These are phyloP conservation scores for Carex myosuroides DNA, from an alignment of 176 grass and related monocot species.

Conservation along the genomic window DNA sequence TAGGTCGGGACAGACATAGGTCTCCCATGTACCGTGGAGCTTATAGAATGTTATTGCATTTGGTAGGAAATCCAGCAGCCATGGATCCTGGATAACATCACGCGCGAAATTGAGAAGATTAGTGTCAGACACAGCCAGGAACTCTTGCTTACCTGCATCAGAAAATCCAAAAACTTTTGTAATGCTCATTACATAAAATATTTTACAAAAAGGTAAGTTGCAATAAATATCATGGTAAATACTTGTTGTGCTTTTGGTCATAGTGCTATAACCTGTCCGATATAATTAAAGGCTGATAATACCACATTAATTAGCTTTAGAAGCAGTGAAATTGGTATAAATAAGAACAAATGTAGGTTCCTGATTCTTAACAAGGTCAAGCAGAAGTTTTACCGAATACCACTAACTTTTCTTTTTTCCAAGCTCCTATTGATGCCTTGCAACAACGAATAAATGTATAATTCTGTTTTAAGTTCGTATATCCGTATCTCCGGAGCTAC, in stretches of 20 bases:
- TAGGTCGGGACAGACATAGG: not conserved
- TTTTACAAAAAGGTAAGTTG: not conserved
- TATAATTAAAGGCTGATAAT: not conserved
- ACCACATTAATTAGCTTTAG: not conserved
- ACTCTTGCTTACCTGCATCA: not conserved
- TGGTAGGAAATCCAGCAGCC: not conserved
- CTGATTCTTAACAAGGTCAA: not conserved
- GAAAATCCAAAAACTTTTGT: not conserved
- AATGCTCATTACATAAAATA: not conserved
- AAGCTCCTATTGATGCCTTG: too few relatives aligned
- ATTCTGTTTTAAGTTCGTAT: not conserved
- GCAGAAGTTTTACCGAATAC: not conserved
- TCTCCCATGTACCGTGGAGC: not conserved
- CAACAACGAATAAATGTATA: too few relatives aligned
- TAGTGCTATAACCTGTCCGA: not conserved
- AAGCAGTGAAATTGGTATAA: not conserved
- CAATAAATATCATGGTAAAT: not conserved
- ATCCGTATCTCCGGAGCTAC: not conserved
- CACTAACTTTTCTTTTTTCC: too few relatives aligned
- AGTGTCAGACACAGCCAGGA: not conserved
- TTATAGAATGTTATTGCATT: not conserved
- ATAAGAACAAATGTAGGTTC: not conserved
- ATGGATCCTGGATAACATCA: not conserved
- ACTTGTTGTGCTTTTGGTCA: not conserved
- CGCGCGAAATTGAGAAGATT: not conserved